These are phyloP conservation scores for Neoboletus subvelutipes DNA, from an alignment of 768 basidiomycete genomes.

Conservation along the genomic window DNA sequence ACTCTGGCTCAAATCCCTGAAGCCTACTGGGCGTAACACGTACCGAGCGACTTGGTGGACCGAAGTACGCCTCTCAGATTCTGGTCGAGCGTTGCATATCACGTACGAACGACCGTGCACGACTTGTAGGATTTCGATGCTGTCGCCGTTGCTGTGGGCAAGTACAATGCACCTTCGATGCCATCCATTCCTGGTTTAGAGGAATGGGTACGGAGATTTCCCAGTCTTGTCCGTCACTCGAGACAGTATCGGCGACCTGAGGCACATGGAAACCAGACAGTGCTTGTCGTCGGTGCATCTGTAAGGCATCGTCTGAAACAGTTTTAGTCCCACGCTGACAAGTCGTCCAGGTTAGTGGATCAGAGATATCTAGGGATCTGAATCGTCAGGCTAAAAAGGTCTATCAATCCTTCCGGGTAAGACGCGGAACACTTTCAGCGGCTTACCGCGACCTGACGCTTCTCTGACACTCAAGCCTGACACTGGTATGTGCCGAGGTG, in stretches of 20 bases:
- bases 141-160: conserved; percentile 14
- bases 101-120: neutral
- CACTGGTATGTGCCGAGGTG: neutral
- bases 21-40: conserved; percentile 10
- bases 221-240: conserved; percentile 37
- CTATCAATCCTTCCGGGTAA: conserved; percentile 9
- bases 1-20: conserved; percentile 10
- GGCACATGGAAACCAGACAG: conserved; percentile 35
- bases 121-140: conserved; percentile 15
- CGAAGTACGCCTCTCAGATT: conserved; percentile 1
- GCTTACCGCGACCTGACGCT: neutral
- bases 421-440: neutral
- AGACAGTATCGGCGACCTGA: conserved; percentile 44
- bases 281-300: conserved; percentile 40
- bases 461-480: neutral
- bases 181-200: conserved; percentile 14
- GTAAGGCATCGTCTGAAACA: neutral
- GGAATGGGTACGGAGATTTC: conserved; percentile 28
- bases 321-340: neutral
- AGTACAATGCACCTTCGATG: conserved; percentile 13
- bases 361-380: conserved; percentile 9
- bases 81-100: neutral
- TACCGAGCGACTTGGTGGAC: conserved; percentile 34
- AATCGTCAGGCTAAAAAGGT: neutral
- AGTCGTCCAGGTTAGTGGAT: conserved; percentile 3